A percentile compares a stretch with the other conserved stretches of the same genome.
Evolutionary conservation across 139 green algal genomes (phyloP).

Genomic region (Coelastrella sp.): DNA sequence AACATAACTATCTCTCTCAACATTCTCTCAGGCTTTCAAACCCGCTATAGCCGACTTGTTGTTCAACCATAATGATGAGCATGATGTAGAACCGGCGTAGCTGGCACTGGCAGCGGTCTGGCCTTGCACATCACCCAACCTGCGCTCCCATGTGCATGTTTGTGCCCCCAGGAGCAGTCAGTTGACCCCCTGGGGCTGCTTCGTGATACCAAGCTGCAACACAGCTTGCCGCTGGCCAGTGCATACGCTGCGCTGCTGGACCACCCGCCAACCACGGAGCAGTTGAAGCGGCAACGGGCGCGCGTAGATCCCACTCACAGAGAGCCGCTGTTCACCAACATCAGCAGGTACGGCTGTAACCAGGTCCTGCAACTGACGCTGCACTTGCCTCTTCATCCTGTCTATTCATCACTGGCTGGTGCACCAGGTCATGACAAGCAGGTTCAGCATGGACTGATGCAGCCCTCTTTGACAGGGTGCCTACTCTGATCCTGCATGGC

Average conservation of each 20-base stretch:
- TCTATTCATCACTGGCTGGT: neutral
- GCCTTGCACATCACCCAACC: neutral
- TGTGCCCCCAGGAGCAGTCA: constrained; percentile 47
- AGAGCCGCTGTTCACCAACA: constrained; percentile 91
- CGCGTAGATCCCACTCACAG: constrained; percentile 71
- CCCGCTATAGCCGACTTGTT: no score
- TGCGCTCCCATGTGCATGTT: neutral
- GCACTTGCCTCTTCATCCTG: neutral
- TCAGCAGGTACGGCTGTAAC: constrained; percentile 48
- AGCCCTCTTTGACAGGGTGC: neutral
- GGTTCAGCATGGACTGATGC: neutral
- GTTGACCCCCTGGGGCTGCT: constrained; percentile 70
- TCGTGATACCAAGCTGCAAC: constrained; percentile 71
- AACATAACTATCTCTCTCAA: neutral
- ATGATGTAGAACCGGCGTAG: neutral
- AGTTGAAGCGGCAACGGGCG: constrained; percentile 68
- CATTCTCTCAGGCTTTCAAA: neutral
- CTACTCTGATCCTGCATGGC: no score
- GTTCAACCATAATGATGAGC: no score
- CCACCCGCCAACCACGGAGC: constrained; percentile 30
- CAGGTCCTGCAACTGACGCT: no score
- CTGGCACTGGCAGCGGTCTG: neutral
- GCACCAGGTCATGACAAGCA: neutral
- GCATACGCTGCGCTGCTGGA: constrained; percentile 58
- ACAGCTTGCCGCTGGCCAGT: constrained; percentile 62